Evolutionary conservation across 116 monocot species (phyloP).

Genomic region (Cymodocea nodosa): DNA sequence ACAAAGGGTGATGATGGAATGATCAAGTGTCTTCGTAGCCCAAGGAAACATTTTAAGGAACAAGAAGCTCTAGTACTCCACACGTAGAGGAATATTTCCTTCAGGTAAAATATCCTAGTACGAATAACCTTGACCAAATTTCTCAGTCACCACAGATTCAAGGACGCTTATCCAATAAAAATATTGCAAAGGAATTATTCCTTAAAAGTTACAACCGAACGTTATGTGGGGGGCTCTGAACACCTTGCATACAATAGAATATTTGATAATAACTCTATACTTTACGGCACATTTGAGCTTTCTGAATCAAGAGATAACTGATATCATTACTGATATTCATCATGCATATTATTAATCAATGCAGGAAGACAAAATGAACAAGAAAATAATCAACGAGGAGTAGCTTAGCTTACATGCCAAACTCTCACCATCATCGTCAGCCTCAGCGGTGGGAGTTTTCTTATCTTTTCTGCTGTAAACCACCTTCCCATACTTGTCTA

Average conservation of each 20-base stretch:
- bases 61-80: too few relatives aligned
- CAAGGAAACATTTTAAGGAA: too few relatives aligned
- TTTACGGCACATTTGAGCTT: background rate
- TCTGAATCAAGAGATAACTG: background rate
- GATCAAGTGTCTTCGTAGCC: too few relatives aligned
- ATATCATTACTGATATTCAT: background rate
- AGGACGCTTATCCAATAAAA: too few relatives aligned
- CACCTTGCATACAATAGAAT: too few relatives aligned
- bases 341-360: background rate
- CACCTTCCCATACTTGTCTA: conserved; percentile 87
- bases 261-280: background rate
- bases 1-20: too few relatives aligned
- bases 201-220: background rate
- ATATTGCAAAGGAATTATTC: too few relatives aligned
- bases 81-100: too few relatives aligned
- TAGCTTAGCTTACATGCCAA: conserved; percentile 52
- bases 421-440: conserved; percentile 79
- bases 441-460: conserved; percentile 27
- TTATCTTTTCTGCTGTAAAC: conserved; percentile 49
- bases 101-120: too few relatives aligned
- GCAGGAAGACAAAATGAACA: background rate
- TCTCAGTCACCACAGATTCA: too few relatives aligned
- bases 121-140: too few relatives aligned
- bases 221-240: background rate
- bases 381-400: background rate